Conservation (phyloP, 371 early-diverging fungal genomes). For the Mortierella sp. region DNA sequence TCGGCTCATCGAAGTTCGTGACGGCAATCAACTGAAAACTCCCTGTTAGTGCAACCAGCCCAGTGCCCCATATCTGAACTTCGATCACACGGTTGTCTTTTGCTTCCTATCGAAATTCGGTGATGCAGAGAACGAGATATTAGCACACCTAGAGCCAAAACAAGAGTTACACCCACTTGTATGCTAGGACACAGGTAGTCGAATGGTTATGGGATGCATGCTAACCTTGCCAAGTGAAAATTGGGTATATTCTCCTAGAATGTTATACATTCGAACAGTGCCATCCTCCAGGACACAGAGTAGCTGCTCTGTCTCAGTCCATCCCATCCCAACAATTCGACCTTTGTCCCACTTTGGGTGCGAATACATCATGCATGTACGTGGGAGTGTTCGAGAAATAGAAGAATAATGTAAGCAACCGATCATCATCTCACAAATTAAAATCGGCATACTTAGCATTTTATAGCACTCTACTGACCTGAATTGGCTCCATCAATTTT, state of each 20-base stretch:
- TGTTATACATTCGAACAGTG: constrained; percentile 83
- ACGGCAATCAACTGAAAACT: constrained; percentile 85
- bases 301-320: constrained; percentile 90
- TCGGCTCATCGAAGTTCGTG: constrained; percentile 87
- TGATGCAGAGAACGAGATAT: background rate
- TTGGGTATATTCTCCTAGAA: constrained; percentile 83
- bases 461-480: constrained; percentile 61
- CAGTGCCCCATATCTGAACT: constrained; percentile 89
- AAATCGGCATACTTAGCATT: background rate
- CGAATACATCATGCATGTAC: background rate
- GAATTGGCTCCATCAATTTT: constrained; percentile 85
- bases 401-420: no score
- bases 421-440: background rate
- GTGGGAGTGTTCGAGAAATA: background rate
- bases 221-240: constrained; percentile 84
- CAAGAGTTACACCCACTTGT: background rate
- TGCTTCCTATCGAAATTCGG: constrained; percentile 72
- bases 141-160: background rate
- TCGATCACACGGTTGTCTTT: constrained; percentile 84
- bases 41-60: constrained; percentile 90
- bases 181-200: background rate
- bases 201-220: background rate
- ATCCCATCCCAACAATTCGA: constrained; percentile 89
- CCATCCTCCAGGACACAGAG: constrained; percentile 92
- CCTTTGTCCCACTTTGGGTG: constrained; percentile 88